A percentile compares a stretch with the other conserved stretches of the same genome.
These are phyloP conservation scores for Metroxylon sagu DNA, from an alignment of 176 grass and related monocot genomes.

Conservation along the genomic window DNA sequence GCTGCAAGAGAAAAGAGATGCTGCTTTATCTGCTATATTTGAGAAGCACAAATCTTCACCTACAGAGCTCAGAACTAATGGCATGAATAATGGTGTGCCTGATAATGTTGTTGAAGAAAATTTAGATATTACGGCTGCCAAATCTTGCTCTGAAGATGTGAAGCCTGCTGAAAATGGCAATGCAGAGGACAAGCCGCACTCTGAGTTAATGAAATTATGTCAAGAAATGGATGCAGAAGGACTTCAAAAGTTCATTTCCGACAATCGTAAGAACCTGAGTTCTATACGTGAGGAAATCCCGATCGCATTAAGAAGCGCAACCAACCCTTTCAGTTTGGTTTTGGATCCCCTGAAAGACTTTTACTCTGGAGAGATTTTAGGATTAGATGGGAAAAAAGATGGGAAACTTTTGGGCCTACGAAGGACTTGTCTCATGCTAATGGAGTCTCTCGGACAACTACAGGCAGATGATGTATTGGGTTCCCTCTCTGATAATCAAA, in stretches of 20 bases:
- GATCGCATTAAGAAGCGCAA: slow-evolving; percentile 43
- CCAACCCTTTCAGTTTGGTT: slow-evolving; percentile 44
- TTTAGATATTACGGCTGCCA: slow-evolving; percentile 15
- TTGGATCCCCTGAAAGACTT: slow-evolving; percentile 52
- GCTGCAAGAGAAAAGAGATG: slow-evolving; percentile 69
- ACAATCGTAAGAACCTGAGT: slow-evolving; percentile 80
- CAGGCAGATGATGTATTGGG: slow-evolving; percentile 10
- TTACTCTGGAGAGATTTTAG: slow-evolving; percentile 37
- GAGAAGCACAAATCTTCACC: slow-evolving; percentile 32
- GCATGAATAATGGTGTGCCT: slow-evolving; percentile 5
- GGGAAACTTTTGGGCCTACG: slow-evolving; percentile 78
- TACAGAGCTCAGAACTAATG: slow-evolving; percentile 8
- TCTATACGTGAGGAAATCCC: slow-evolving; percentile 79
- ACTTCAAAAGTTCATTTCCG: slow-evolving; percentile 77
- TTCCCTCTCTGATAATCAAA: slow-evolving; percentile 24
- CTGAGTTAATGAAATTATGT: slow-evolving; percentile 55
- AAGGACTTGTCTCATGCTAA: slow-evolving; percentile 89
- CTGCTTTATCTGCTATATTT: slow-evolving; percentile 61
- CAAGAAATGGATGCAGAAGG: slow-evolving; percentile 74
- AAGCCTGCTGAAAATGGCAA: slow-evolving; percentile 20
- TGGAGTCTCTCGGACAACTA: slow-evolving; percentile 77
- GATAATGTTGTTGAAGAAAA: slow-evolving; percentile 2
- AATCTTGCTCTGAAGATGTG: slow-evolving; percentile 23
- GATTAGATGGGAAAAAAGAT: slow-evolving; percentile 83
- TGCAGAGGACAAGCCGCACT: slow-evolving; percentile 27